These are phyloP conservation scores for Talaromyces atroroseus DNA, from an alignment of 2,329 filamentous ascomycete genomes.

Conservation along the genomic window DNA sequence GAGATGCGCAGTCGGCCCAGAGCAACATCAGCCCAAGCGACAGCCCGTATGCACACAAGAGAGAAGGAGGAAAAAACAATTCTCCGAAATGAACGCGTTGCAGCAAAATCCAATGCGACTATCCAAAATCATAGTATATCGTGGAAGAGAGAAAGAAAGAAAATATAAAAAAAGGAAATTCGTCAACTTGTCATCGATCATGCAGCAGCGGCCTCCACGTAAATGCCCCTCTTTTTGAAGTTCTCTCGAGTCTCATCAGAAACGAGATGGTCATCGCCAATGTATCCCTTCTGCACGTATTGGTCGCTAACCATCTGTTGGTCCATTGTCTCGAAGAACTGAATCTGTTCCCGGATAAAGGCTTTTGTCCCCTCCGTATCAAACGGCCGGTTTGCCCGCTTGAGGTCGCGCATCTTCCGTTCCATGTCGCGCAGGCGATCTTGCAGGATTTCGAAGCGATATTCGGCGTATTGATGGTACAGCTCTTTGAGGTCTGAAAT, in stretches of 20 bases:
- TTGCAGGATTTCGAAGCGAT: slow-evolving; percentile 59
- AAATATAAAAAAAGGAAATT: background rate
- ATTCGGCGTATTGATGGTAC: slow-evolving; percentile 58
- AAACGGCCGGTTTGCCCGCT: slow-evolving; percentile 27
- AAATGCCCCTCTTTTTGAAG: slow-evolving; percentile 20
- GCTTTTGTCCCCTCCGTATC: slow-evolving; percentile 23
- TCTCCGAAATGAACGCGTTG: background rate
- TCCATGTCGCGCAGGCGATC: slow-evolving; percentile 43
- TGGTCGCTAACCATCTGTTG: slow-evolving; percentile 37
- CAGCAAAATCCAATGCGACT: background rate
- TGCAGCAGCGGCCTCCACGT: slow-evolving; percentile 5
- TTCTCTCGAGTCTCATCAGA: slow-evolving; percentile 31
- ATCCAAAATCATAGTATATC: background rate
- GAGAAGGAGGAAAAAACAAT: background rate
- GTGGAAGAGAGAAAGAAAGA: background rate
- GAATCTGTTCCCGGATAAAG: slow-evolving; percentile 24
- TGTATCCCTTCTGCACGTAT: slow-evolving; percentile 31
- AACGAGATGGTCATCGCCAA: slow-evolving; percentile 32
- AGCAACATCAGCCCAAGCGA: slow-evolving; percentile 1
- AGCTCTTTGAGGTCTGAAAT: slow-evolving; percentile 55
- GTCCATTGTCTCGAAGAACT: slow-evolving; percentile 36
- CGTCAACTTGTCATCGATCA: background rate
- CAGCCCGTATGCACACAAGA: background rate
- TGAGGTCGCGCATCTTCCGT: slow-evolving; percentile 25
- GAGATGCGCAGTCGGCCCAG: background rate